Evolutionary conservation across 2,329 filamentous ascomycete genomes (phyloP).

Genomic region (Alternaria sp.): DNA sequence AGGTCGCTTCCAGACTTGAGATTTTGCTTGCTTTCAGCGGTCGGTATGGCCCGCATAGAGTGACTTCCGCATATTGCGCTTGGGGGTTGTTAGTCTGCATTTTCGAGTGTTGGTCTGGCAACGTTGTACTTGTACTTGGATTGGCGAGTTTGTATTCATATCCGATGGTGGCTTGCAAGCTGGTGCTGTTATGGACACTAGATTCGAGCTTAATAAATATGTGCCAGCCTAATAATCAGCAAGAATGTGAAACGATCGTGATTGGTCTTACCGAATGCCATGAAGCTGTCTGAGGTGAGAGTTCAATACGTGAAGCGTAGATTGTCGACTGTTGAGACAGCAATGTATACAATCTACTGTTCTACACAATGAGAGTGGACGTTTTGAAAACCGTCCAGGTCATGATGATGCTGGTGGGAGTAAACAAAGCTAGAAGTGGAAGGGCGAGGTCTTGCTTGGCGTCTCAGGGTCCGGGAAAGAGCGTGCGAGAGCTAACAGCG

Average conservation of each 20-base stretch:
- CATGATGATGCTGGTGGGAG: not conserved
- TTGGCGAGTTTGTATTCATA: not conserved
- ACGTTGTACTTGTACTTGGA: conserved; percentile 12
- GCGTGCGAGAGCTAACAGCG: not conserved
- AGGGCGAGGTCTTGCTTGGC: not conserved
- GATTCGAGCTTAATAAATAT: not conserved
- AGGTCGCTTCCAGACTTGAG: conserved; percentile 12
- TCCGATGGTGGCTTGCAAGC: not conserved
- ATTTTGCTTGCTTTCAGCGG: conserved; percentile 14
- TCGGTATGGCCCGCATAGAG: conserved; percentile 16
- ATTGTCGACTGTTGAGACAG: not conserved
- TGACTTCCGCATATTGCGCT: conserved; percentile 26
- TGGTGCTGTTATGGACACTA: not conserved
- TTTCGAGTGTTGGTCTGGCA: conserved; percentile 23
- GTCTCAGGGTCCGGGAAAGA: not conserved
- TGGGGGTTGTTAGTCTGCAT: conserved; percentile 30
- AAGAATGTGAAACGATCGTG: not conserved
- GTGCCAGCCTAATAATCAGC: not conserved
- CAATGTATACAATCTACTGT: not conserved
- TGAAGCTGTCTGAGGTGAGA: too few species aligned
- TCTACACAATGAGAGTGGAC: not conserved
- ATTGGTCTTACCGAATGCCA: not conserved
- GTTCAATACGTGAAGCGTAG: not conserved
- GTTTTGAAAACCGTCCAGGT: not conserved
- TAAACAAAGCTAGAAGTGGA: not conserved